These are phyloP conservation scores for Taxillus chinensis DNA, from an alignment of 164 flowering plant species.

Conservation along the genomic window DNA sequence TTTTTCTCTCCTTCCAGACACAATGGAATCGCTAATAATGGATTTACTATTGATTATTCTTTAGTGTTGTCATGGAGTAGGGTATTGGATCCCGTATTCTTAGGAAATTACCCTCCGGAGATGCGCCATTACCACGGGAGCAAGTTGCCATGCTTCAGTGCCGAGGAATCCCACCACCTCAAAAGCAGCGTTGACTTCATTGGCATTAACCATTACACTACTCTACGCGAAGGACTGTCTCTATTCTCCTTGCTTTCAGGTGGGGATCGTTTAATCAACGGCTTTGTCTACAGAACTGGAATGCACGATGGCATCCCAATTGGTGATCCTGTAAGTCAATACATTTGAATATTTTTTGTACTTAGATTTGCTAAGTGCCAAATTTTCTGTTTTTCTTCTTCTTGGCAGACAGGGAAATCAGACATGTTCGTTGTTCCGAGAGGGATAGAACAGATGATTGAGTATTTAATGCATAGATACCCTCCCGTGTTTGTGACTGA, in stretches of 20 bases:
- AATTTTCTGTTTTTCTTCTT: background rate
- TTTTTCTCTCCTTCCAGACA: too few relatives aligned
- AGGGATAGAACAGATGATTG: constrained; percentile 40
- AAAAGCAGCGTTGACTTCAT: constrained; percentile 34
- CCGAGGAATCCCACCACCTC: constrained; percentile 14
- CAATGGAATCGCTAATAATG: background rate
- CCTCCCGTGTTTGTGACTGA: constrained; percentile 46
- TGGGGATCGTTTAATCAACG: constrained; percentile 22
- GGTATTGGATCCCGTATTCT: constrained; percentile 36
- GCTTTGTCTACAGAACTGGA: constrained; percentile 18
- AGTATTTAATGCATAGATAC: constrained; percentile 36
- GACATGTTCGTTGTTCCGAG: constrained; percentile 38
- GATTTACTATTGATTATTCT: background rate
- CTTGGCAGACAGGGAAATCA: constrained; percentile 24
- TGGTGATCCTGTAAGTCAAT: constrained; percentile 29
- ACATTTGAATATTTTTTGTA: too few relatives aligned
- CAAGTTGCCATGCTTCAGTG: constrained; percentile 25
- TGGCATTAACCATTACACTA: constrained; percentile 34
- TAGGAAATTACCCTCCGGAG: constrained; percentile 41
- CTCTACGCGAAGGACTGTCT: constrained; percentile 43
- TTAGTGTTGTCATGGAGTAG: constrained; percentile 9
- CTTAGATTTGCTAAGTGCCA: too few relatives aligned
- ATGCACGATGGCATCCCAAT: constrained; percentile 37
- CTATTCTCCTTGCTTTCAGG: constrained; percentile 20
- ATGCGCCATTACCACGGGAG: constrained; percentile 20